A percentile compares a stretch with the other conserved stretches of the same genome.
Evolutionary conservation across 257 asterid genomes (phyloP).

Genomic region (Dorcoceras hygrometricum): DNA sequence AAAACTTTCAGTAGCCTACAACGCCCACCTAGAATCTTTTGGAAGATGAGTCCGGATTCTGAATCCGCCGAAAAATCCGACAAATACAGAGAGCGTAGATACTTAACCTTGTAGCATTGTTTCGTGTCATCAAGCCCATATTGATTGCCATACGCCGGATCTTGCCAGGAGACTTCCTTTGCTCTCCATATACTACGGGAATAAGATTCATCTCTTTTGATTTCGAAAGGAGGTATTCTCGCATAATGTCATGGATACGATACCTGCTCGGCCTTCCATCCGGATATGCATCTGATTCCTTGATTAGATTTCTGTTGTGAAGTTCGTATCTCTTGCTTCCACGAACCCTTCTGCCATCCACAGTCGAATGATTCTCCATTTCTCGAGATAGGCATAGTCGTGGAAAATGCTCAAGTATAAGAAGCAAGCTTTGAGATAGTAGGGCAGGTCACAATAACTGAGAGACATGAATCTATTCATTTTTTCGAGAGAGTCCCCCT

Average conservation of each 20-base stretch:
- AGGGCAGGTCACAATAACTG: too few species aligned
- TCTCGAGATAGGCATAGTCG: neutral
- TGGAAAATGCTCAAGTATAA: conserved; percentile 22
- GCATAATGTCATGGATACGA: conserved; percentile 23
- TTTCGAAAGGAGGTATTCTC: conserved; percentile 8
- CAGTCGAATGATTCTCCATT: neutral
- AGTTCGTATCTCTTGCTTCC: conserved; percentile 3
- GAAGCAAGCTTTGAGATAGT: too few species aligned
- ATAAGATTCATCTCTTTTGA: conserved; percentile 21
- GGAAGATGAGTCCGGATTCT: neutral
- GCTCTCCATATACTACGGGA: neutral
- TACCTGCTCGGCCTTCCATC: neutral
- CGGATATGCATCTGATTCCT: neutral
- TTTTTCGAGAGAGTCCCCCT: neutral
- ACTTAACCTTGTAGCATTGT: neutral
- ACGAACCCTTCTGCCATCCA: conserved; percentile 28
- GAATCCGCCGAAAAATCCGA: neutral
- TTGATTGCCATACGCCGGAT: conserved; percentile 19
- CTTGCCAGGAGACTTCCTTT: neutral
- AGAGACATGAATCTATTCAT: conserved; percentile 14
- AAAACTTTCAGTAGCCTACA: conserved; percentile 25
- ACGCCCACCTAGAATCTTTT: conserved; percentile 1
- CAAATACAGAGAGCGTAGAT: conserved; percentile 11
- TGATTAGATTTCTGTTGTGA: conserved; percentile 18
- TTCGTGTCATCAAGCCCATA: too few species aligned